These are phyloP conservation scores for Colletotrichum cereale DNA, from an alignment of 2,329 filamentous ascomycete genomes.

Conservation along the genomic window DNA sequence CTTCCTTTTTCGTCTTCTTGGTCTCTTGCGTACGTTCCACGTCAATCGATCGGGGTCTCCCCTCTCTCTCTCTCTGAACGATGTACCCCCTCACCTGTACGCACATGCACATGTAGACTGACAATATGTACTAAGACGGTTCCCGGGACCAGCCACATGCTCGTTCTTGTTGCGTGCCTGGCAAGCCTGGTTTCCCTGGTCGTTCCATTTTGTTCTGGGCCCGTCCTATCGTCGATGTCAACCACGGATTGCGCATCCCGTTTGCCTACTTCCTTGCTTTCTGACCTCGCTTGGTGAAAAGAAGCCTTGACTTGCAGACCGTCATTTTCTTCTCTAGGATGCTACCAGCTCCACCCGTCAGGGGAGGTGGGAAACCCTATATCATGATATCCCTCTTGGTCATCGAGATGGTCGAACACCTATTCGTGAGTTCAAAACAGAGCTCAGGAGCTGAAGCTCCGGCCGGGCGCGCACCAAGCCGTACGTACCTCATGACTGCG, in stretches of 20 bases:
- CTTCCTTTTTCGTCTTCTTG: not conserved
- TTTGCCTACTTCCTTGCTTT: constrained; percentile 36
- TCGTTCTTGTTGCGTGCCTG: constrained; percentile 6
- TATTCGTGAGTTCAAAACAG: not conserved
- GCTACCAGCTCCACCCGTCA: constrained; percentile 20
- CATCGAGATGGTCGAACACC: not conserved
- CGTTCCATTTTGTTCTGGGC: constrained; percentile 38
- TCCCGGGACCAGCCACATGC: constrained; percentile 11
- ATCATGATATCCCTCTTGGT: not conserved
- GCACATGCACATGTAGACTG: constrained; percentile 5
- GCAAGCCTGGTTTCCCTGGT: constrained; percentile 21
- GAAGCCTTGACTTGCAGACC: constrained; percentile 14
- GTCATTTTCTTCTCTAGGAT: constrained; percentile 26
- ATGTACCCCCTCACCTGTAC: constrained; percentile 6
- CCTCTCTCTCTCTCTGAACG: constrained; percentile 4
- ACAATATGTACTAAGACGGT: constrained; percentile 8
- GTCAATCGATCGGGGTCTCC: constrained; percentile 2
- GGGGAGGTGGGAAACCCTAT: constrained; percentile 29
- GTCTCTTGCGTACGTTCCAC: not conserved
- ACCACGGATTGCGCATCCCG: constrained; percentile 26
- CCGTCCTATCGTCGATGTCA: constrained; percentile 19
- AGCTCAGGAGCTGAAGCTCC: constrained; percentile 35
- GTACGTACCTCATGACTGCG: not conserved
- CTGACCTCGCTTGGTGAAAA: constrained; percentile 14
- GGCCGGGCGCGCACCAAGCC: not conserved